Evolutionary conservation across 2,329 filamentous ascomycete species (phyloP).

Genomic region (Aspergillus neotritici): DNA sequence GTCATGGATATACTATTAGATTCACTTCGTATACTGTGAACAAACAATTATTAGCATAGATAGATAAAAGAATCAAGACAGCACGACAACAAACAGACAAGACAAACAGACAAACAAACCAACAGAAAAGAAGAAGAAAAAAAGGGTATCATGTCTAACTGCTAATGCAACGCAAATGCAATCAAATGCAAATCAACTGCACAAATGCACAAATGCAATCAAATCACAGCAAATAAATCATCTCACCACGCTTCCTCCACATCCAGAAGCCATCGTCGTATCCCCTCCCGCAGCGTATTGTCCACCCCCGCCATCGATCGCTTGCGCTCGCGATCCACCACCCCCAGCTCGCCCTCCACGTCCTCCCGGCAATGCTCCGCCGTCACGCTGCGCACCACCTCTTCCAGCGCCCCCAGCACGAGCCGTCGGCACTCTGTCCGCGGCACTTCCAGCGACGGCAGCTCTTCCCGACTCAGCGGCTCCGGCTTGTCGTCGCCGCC

Average conservation of each 20-base stretch:
- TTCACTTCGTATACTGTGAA: too few relatives aligned
- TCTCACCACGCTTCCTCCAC: constrained; percentile 43
- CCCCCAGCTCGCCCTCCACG: constrained; percentile 25
- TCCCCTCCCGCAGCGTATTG: constrained; percentile 52
- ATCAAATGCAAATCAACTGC: constrained; percentile 6
- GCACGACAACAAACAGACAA: too few relatives aligned
- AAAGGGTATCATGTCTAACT: constrained; percentile 21
- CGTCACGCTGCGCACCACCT: constrained; percentile 52
- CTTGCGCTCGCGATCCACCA: constrained; percentile 31
- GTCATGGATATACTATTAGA: neutral
- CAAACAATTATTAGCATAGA: too few relatives aligned
- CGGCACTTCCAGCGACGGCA: constrained; percentile 41
- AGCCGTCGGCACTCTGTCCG: constrained; percentile 50
- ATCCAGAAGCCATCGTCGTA: constrained; percentile 51
- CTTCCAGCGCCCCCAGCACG: constrained; percentile 53
- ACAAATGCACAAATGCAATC: constrained; percentile 4
- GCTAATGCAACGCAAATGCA: neutral
- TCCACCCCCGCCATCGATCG: constrained; percentile 35
- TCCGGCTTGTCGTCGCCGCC: constrained; percentile 30
- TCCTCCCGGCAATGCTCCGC: constrained; percentile 43
- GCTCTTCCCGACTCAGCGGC: constrained; percentile 22
- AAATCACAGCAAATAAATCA: constrained; percentile 3
- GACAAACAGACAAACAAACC: too few relatives aligned
- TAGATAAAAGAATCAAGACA: too few relatives aligned
- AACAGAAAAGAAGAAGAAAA: constrained; percentile 6